These are phyloP conservation scores for Fusarium miscanthi DNA, from an alignment of 2,329 filamentous ascomycete species.

Conservation along the genomic window DNA sequence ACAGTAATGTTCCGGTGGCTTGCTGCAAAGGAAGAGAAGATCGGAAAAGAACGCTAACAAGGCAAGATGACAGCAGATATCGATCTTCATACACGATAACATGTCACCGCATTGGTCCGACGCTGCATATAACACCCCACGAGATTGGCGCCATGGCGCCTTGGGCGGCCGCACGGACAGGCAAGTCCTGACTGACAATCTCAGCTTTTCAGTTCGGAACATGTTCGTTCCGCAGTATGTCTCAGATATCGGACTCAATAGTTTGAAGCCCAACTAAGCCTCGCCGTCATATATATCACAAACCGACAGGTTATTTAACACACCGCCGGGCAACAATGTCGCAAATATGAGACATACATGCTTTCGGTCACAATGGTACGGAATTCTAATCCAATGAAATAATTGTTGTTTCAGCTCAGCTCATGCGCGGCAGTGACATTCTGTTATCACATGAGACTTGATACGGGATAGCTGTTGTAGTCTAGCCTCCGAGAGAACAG, in stretches of 20 bases:
- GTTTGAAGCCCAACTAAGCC: neutral
- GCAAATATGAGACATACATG: accelerated
- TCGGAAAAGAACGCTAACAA: accelerated
- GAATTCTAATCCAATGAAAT: neutral
- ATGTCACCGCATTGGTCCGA: neutral
- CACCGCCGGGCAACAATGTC: neutral
- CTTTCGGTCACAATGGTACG: neutral
- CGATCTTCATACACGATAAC: neutral
- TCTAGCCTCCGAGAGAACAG: too few relatives aligned
- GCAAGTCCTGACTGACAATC: neutral
- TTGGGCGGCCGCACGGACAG: neutral
- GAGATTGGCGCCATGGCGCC: neutral
- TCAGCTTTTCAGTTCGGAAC: neutral
- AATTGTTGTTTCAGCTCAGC: neutral
- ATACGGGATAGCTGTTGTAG: neutral
- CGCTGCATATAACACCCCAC: neutral
- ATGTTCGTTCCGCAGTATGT: neutral
- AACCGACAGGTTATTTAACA: neutral
- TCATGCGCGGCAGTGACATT: neutral
- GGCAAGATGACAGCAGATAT: neutral
- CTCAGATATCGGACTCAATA: neutral
- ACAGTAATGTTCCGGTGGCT: accelerated
- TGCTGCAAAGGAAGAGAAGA: accelerated
- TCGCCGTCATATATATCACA: neutral
- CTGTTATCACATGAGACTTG: neutral